Evolutionary conservation across 1,139 yeast species (phyloP), one percentile per base, ranked within the genome.

Genomic region (Yueomyces sp.): DNA sequence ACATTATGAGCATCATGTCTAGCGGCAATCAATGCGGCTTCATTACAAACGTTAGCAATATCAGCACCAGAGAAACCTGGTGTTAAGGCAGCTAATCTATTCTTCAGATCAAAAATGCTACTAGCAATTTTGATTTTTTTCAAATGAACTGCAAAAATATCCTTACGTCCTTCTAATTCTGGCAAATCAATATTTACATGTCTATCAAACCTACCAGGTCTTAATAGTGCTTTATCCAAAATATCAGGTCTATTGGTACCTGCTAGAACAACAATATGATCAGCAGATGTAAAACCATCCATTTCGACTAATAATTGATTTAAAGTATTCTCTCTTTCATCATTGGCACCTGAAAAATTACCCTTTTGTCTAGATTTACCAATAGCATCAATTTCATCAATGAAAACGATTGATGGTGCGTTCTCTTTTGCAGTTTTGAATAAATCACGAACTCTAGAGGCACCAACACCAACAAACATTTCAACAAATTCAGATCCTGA

Each of bases 11-110:
- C 75, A 54, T 78, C 75, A 46, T 70, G 70, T 62, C 93, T 72
- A 1, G 91, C 91, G 19, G 91, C 91, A 55, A 81, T 78, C 53
- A 82, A 70, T 1, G 91, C 91, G 46, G 89, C 89, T 61, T 82
- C 93, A 54, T 82, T 82, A 63, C 87, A 81, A 52, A 81, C 81
- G 57, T 82, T 82, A 41, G 93, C 87, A 59, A 82, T 82, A 60
- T 82, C 93, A 34, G 93, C 93, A 61, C 93, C 93, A 1, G 87
- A 78, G 59, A 82, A 82, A 0, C 93, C 93, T 1, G 93, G 91
- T 1, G 93, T 82, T 55, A 82, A 68, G 2, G 89, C 85, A 41
- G 86, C 80, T 49, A 82, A 67, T 58, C 85, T 72, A 39, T 87
- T 87, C 37, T 81, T 76, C 52, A 81, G 67, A 44, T 75, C 73